Conservation (phyloP, 2,329 filamentous ascomycete species). For the Fusarium abutilonis region DNA sequence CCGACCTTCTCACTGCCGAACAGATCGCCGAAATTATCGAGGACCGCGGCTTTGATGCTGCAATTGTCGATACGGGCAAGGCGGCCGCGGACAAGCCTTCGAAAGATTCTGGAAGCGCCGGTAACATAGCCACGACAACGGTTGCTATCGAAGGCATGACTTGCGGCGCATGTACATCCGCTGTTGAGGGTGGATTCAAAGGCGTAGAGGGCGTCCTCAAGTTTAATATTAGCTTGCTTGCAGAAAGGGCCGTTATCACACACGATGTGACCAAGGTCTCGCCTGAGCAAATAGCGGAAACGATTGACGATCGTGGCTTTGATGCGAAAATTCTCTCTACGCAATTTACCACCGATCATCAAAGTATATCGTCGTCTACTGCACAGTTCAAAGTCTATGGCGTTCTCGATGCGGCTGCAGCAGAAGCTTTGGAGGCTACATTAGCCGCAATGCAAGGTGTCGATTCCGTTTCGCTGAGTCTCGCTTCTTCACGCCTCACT, state of each 20-base stretch:
- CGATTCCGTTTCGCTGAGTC: slow-evolving; percentile 75
- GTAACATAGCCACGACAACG: slow-evolving; percentile 75
- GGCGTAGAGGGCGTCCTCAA: slow-evolving; percentile 80
- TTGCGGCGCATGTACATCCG: slow-evolving; percentile 94
- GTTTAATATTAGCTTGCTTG: slow-evolving; percentile 94
- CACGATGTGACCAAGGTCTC: slow-evolving; percentile 79
- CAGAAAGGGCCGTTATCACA: slow-evolving; percentile 87
- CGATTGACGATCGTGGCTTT: slow-evolving; percentile 90
- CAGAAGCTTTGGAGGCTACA: slow-evolving; percentile 74
- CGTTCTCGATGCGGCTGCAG: slow-evolving; percentile 74
- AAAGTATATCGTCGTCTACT: slow-evolving; percentile 65
- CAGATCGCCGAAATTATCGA: slow-evolving; percentile 69
- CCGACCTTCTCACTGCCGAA: slow-evolving; percentile 60
- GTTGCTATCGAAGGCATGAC: slow-evolving; percentile 97
- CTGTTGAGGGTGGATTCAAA: slow-evolving; percentile 84
- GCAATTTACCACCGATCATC: slow-evolving; percentile 65
- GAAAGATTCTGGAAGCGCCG: slow-evolving; percentile 47
- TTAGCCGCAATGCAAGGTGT: slow-evolving; percentile 76
- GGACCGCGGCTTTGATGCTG: slow-evolving; percentile 82
- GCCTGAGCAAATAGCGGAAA: slow-evolving; percentile 78
- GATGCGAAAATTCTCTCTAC: slow-evolving; percentile 86
- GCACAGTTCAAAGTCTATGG: slow-evolving; percentile 89
- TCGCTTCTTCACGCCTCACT: slow-evolving; percentile 77
- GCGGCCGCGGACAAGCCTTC: slow-evolving; percentile 45
- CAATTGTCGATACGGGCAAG: slow-evolving; percentile 75